Base-by-base conservation (phyloP, 352 stramenopile species). In the Phytophthora macrochlamydospora region DNA sequence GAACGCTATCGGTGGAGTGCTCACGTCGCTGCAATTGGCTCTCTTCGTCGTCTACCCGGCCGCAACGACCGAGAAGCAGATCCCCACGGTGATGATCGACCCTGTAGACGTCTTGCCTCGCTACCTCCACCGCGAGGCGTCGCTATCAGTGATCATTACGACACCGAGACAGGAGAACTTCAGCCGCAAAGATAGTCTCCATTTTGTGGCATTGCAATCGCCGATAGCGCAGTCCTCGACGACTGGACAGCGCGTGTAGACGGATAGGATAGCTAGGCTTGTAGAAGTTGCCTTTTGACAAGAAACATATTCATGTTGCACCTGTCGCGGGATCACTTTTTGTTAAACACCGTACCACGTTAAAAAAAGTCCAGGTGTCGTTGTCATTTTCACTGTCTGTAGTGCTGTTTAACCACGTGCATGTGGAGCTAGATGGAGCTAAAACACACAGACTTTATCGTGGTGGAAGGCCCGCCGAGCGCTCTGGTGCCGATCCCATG, bases 41-140 rank as follows among this genome's bases (percentile, higher is more conserved):
- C 71, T 89, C 35, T 86, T 69, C 30, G 71, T 72, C 11, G 54
- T 87, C 5, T 87, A 81, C 56, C 65, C 67, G 24, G 53, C 62
- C 31, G 30, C 77, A 30, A 60, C 66, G 40, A 46, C 35, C 42
- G 67, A 84, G 32, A 32, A 45, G 30, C 51, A 67, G n/a, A 28
- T 42, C 13, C 49, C 49, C n/a, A 45, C 46, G 14, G 48, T 52
- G 4, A 64, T 46, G n/a, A 50, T 64, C 31, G 56, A 64, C 5
- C 46, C 46, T 14, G 29, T 18, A n/a, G 33, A 32, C 2, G 13
- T 32, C 2, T 7, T 58, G 5, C 37, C 61, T 40, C 48, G 62
- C 29, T 44, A 24, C 18, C 18, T 46, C 40, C 49, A 63, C 31
- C 53, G 40, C 0, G 43, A 56, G 11, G 53, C 52, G 12, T 51